These are phyloP conservation scores for Cladosporium velox DNA, from an alignment of 2,329 filamentous ascomycete species.

Conservation along the genomic window DNA sequence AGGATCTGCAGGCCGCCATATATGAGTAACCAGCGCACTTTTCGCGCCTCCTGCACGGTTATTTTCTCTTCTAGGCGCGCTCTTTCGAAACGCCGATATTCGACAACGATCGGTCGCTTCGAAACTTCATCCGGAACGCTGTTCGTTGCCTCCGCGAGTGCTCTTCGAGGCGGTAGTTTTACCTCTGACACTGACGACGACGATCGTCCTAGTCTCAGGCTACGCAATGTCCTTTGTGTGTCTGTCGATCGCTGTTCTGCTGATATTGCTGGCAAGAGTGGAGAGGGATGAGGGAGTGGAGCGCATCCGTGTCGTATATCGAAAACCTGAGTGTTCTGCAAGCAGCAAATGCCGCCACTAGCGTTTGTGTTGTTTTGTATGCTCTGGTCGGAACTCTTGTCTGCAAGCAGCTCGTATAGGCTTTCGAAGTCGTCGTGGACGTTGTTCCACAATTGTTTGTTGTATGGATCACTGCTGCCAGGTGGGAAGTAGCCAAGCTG, in stretches of 20 bases:
- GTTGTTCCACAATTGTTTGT: conserved; percentile 58
- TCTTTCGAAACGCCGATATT: conserved; percentile 70
- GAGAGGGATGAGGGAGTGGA: conserved; percentile 65
- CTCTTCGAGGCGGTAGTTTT: conserved; percentile 52
- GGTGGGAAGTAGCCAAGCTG: conserved; percentile 75
- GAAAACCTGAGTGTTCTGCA: conserved; percentile 69
- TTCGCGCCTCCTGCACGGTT: conserved; percentile 67
- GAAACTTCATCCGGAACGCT: conserved; percentile 38
- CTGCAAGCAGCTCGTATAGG: conserved; percentile 71
- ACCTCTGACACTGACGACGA: conserved; percentile 47
- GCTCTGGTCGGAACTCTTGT: conserved; percentile 51
- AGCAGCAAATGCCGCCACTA: conserved; percentile 68
- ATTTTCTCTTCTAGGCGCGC: conserved; percentile 61
- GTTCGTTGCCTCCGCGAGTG: conserved; percentile 56
- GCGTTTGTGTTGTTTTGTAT: conserved; percentile 39
- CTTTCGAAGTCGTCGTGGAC: conserved; percentile 72
- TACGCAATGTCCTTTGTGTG: conserved; percentile 39
- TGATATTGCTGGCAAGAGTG: conserved; percentile 60
- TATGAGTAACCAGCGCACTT: conserved; percentile 75
- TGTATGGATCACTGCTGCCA: conserved; percentile 51
- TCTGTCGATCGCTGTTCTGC: conserved; percentile 30
- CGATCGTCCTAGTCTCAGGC: conserved; percentile 40
- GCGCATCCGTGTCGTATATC: conserved; percentile 62
- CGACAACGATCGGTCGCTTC: conserved; percentile 59
- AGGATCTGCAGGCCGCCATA: conserved; percentile 75